Conservation (phyloP, 768 basidiomycete genomes). For the Pulveroboletus sp. region DNA sequence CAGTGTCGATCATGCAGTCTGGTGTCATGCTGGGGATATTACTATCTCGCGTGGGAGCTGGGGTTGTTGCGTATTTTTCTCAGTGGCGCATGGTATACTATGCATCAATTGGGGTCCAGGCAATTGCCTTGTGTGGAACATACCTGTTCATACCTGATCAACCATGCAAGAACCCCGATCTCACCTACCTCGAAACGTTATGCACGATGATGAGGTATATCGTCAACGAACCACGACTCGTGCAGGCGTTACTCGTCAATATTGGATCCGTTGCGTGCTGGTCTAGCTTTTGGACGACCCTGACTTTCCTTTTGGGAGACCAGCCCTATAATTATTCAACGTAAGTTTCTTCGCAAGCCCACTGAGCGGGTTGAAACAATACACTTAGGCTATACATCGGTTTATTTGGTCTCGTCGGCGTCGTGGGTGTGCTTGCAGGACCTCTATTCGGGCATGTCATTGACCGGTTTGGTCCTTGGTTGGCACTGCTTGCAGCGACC, state of each 20-base stretch:
- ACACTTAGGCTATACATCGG: constrained; percentile 34
- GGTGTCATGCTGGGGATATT: constrained; percentile 26
- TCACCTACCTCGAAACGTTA: constrained; percentile 35
- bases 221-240: constrained; percentile 40
- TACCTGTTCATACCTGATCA: constrained; percentile 41
- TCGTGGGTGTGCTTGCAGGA: constrained; percentile 31
- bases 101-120: constrained; percentile 36
- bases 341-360: constrained; percentile 11
- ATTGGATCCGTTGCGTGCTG: constrained; percentile 27
- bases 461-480: constrained; percentile 38
- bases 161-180: constrained; percentile 34
- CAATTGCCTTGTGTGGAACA: constrained; percentile 23
- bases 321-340: constrained; percentile 36
- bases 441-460: constrained; percentile 21
- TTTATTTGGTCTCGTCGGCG: constrained; percentile 47
- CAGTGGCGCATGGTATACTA: constrained; percentile 42
- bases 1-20: constrained; percentile 31
- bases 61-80: constrained; percentile 38
- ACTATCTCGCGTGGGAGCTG: constrained; percentile 31
- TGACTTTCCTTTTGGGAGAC: constrained; percentile 42
- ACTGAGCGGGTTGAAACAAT: background rate
- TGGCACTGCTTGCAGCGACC: constrained; percentile 35
- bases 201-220: constrained; percentile 39
- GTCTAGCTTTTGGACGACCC: constrained; percentile 35
- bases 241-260: constrained; percentile 30